Base-by-base conservation (phyloP, 257 asterid genomes). In the Nicotiana tomentosiformis region DNA sequence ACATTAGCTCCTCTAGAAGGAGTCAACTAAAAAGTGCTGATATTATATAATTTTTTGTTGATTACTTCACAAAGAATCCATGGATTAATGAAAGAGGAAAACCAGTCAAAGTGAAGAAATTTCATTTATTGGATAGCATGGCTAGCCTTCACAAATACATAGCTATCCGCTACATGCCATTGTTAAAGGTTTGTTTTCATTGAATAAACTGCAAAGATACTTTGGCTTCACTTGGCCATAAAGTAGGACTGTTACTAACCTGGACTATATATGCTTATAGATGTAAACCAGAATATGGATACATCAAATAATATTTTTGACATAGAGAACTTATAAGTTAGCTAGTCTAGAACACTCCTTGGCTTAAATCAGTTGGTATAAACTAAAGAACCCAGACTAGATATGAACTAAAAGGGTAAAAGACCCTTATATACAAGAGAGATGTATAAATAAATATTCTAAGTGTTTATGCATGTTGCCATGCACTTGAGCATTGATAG, bases 141-240 rank as follows among this genome's bases (percentile, higher is more conserved):
- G 55, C 43, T 30, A 76, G 70, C 70, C 70, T 83, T 49, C 83
- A 58, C 68, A 80, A 65, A 80, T 64, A 79, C 61, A 80, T 83
- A 26, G 43, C 17, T 10, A 74, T 65, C 6, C 83, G 26, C 23
- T 74, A 86, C 77, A 55, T 86, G 81, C 83, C 82, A 56, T 32
- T 35, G 23, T 20, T 86, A 23, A 80, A 83, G 86, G 86, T 86
- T 74, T 17, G 49, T 0, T 80, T 72, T 46, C 61, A 72, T 11
- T 4, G 26, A 23, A 23, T 10, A 26, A 56, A 56, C 61, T 4
- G 9, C 16, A 4, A 56, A 5, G 16, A 14, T 16, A 56, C 20
- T 12, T 51, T 51, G 57, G 23, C 61, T 56, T 56, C 61, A 56
- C 20, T 16, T 20, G 23, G 23, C 23, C 23, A 20, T 4, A 56